phyloP scores from a whole-genome alignment of 306 rosid genomes.

The Dryas alaskensis region DNA sequence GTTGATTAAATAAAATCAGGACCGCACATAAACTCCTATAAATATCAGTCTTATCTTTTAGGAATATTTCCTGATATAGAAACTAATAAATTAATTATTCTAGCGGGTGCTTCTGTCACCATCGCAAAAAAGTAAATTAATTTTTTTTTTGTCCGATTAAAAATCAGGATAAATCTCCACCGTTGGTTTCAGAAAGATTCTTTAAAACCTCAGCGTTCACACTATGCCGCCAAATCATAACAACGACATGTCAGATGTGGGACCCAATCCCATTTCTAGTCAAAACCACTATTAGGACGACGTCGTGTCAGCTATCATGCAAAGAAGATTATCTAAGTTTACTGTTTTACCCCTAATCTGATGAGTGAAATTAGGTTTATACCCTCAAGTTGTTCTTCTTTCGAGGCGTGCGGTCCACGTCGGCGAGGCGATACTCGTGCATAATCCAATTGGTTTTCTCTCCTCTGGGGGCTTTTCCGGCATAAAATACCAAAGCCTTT shows the following conservation, averaged over 20 bases:
- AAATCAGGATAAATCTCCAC: not conserved
- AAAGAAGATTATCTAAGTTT: not conserved
- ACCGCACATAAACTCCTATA: not conserved
- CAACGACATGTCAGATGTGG: not conserved
- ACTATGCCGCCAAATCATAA: conserved; percentile 8
- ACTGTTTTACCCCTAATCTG: conserved; percentile 15
- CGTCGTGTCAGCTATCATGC: not conserved
- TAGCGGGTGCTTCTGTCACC: not conserved
- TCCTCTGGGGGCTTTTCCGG: conserved; percentile 89
- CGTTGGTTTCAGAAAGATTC: not conserved
- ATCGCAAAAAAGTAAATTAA: not conserved
- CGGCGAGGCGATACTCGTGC: conserved; percentile 97
- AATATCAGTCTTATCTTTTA: not conserved
- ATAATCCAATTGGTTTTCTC: conserved; percentile 97
- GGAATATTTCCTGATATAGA: conserved; percentile 32
- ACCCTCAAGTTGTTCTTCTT: conserved; percentile 89
- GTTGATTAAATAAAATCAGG: not conserved
- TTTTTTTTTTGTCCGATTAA: too few relatives aligned
- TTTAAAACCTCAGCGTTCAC: not conserved
- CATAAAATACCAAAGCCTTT: conserved; percentile 88
- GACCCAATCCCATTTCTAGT: conserved; percentile 4
- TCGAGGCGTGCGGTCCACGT: conserved; percentile 85
- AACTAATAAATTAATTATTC: conserved; percentile 1
- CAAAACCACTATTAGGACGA: conserved; percentile 11
- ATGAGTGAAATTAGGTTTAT: not conserved